phyloP scores from a whole-genome alignment of 2,329 filamentous ascomycete genomes.

The Rhexocercosporidium sp. region DNA sequence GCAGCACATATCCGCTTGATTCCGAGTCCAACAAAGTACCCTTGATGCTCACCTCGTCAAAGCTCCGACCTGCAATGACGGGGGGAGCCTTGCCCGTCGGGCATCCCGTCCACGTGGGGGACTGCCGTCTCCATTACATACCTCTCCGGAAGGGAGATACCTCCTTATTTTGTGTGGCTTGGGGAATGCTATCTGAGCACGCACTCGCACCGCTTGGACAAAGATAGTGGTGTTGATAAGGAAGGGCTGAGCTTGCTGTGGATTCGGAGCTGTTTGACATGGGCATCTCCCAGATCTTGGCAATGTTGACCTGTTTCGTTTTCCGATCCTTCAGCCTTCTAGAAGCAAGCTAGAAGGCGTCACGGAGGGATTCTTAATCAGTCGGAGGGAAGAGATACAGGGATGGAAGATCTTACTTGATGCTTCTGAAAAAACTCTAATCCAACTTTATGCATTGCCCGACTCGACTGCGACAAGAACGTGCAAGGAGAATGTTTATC shows the following conservation, averaged over 20 bases:
- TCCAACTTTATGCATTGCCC: not conserved
- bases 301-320: not conserved
- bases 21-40: not conserved
- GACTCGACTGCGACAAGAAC: not conserved
- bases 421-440: not conserved
- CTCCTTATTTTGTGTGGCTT: not conserved
- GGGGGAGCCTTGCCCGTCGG: not conserved
- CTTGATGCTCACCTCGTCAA: not conserved
- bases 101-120: constrained; percentile 7
- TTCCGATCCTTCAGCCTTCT: constrained; percentile 11
- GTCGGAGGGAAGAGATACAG: not conserved
- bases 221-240: not conserved
- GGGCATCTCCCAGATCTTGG: not conserved
- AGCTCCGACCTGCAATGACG: not conserved
- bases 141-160: not conserved
- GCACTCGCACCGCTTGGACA: not conserved
- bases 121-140: not conserved
- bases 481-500: not conserved
- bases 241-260: not conserved
- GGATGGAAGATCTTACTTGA: not conserved
- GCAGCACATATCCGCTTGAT: not conserved
- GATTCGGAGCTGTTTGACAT: not conserved
- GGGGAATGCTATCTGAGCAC: not conserved
- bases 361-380: not conserved
- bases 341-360: constrained; percentile 12